Conservation (phyloP, 306 rosid species). For the Arachis stenosperma region DNA sequence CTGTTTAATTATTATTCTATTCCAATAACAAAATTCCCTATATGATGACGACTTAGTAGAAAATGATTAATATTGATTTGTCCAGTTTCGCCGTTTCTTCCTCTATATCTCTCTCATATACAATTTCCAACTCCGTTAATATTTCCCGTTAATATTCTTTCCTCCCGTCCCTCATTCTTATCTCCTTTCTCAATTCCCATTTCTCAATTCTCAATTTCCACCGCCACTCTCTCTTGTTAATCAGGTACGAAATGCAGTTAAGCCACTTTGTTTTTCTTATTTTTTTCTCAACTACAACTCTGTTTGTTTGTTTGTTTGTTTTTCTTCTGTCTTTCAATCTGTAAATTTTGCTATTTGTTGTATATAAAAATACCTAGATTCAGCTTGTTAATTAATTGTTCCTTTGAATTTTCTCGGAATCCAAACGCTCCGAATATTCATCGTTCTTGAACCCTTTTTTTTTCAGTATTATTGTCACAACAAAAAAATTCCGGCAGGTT, state of each 20-base stretch:
- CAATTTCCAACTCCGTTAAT: conserved; percentile 35
- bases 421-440: conserved; percentile 19
- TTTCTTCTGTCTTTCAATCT: conserved; percentile 31
- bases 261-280: neutral
- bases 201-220: neutral
- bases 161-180: conserved; percentile 7
- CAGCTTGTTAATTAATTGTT: neutral
- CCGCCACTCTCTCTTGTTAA: conserved; percentile 29
- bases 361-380: conserved; percentile 2
- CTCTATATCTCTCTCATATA: conserved; percentile 36
- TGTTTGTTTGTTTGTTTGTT: conserved; percentile 12
- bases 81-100: conserved; percentile 64
- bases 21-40: conserved; percentile 7
- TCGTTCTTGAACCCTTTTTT: neutral
- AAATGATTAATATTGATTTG: conserved; percentile 48
- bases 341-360: conserved; percentile 18
- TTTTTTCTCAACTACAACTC: neutral
- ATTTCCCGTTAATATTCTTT: conserved; percentile 50
- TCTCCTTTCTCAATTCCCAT: conserved; percentile 18
- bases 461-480: neutral
- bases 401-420: conserved; percentile 29
- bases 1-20: neutral
- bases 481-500: conserved; percentile 25
- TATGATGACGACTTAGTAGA: conserved; percentile 3
- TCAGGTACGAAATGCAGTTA: conserved; percentile 45